Conservation (phyloP, 1,284 basidiomycete genomes). For the Moesziomyces sp. region DNA sequence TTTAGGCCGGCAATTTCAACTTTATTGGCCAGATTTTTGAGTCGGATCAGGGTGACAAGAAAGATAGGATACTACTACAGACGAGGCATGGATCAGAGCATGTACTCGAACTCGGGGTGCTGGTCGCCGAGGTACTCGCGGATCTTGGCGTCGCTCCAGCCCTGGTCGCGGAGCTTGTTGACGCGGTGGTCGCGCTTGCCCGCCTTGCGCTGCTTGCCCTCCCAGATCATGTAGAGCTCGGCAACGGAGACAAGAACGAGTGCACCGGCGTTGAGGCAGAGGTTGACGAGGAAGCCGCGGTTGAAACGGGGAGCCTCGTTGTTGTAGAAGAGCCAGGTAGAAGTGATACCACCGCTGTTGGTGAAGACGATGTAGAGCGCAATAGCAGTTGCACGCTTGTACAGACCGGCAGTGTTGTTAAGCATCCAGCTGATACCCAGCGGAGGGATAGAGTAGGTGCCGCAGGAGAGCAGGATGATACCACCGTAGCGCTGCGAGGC, state of each 20-base stretch:
- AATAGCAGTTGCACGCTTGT: slow-evolving; percentile 58
- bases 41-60: background rate
- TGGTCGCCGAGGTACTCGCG: slow-evolving; percentile 58
- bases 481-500: slow-evolving; percentile 52
- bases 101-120: slow-evolving; percentile 56
- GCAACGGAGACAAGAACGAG: slow-evolving; percentile 38
- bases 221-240: slow-evolving; percentile 53
- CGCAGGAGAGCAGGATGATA: slow-evolving; percentile 52
- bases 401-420: slow-evolving; percentile 50
- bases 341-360: slow-evolving; percentile 55
- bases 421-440: slow-evolving; percentile 52
- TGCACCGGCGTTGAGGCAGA: slow-evolving; percentile 41
- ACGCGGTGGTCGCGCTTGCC: slow-evolving; percentile 54
- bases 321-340: slow-evolving; percentile 54
- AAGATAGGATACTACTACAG: background rate
- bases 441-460: slow-evolving; percentile 48
- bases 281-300: slow-evolving; percentile 54
- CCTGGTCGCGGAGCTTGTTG: slow-evolving; percentile 30
- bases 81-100: slow-evolving; percentile 19
- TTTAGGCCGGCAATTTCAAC: background rate
- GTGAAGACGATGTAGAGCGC: slow-evolving; percentile 58
- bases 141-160: slow-evolving; percentile 52
- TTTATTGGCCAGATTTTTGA: too few species aligned
- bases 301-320: slow-evolving; percentile 43
- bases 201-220: slow-evolving; percentile 39